Evolutionary conservation across 2,329 filamentous ascomycete genomes (phyloP).

Genomic region (Dryadomyces sulphureus): DNA sequence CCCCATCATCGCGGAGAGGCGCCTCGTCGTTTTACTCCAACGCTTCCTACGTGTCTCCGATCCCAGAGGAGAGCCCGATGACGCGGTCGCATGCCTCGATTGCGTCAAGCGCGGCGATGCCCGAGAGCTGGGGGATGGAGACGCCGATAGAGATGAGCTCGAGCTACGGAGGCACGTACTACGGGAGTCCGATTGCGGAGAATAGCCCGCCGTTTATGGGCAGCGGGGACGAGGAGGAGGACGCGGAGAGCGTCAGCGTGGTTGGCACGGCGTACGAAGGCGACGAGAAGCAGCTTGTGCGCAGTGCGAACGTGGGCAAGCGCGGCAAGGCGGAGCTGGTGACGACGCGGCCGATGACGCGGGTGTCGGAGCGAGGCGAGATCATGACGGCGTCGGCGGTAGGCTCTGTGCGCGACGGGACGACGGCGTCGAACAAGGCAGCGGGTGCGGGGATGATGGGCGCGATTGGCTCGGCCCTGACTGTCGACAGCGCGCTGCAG

Average conservation of each 20-base stretch:
- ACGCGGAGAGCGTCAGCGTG: slow-evolving; percentile 15
- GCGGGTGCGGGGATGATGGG: too few relatives aligned
- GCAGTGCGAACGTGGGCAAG: slow-evolving; percentile 47
- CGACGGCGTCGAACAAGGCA: slow-evolving; percentile 20
- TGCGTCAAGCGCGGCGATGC: slow-evolving; percentile 59
- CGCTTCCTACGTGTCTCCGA: slow-evolving; percentile 56
- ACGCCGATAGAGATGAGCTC: slow-evolving; percentile 29
- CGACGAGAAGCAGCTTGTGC: slow-evolving; percentile 42
- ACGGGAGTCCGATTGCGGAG: slow-evolving; percentile 33
- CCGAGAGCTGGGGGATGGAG: slow-evolving; percentile 45
- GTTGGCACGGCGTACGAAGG: slow-evolving; percentile 24
- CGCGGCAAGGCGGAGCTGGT: slow-evolving; percentile 43
- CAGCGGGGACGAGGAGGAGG: slow-evolving; percentile 34
- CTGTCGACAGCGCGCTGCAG: slow-evolving; percentile 31
- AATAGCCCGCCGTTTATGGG: slow-evolving; percentile 19
- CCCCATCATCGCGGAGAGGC: slow-evolving; percentile 44
- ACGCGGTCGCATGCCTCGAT: slow-evolving; percentile 47
- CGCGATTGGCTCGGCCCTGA: slow-evolving; percentile 17
- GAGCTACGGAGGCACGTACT: slow-evolving; percentile 25
- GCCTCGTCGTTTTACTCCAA: slow-evolving; percentile 52
- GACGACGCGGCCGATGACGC: slow-evolving; percentile 19
- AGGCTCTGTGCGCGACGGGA: slow-evolving; percentile 27
- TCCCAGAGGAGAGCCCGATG: slow-evolving; percentile 54
- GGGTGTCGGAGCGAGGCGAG: slow-evolving; percentile 2
- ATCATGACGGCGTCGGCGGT: slow-evolving; percentile 12